Percentiles rank a stretch among this genome's conserved stretches.
phyloP scores from a whole-genome alignment of 208 protist genomes.

The Histomonas meleagridis region DNA sequence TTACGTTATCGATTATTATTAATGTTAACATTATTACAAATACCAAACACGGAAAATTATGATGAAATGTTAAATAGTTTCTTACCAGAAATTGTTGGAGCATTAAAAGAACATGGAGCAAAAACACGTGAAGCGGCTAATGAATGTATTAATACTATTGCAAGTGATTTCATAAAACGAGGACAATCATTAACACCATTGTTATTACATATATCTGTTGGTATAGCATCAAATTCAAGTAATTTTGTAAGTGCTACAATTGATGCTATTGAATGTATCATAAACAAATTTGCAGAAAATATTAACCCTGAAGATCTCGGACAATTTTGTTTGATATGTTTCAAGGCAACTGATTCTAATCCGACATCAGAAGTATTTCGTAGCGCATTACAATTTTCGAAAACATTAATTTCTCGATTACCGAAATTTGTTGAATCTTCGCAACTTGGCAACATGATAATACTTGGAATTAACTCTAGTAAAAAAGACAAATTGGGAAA shows the following conservation, averaged over 20 bases:
- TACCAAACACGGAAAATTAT: not conserved
- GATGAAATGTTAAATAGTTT: not conserved
- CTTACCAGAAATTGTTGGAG: constrained; percentile 15
- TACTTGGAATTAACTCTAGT: not conserved
- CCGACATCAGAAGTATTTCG: not conserved
- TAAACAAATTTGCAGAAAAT: not conserved
- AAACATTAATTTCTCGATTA: not conserved
- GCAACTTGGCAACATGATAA: not conserved
- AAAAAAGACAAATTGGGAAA: constrained; percentile 32
- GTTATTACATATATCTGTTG: too few species aligned
- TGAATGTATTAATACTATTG: not conserved
- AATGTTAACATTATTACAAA: not conserved
- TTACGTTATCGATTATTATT: not conserved
- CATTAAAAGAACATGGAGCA: not conserved
- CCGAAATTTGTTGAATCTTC: not conserved
- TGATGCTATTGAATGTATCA: not conserved
- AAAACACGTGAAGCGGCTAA: not conserved
- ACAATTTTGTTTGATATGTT: not conserved
- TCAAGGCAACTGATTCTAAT: not conserved
- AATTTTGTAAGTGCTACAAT: not conserved
- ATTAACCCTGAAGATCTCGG: not conserved
- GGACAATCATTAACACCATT: too few species aligned
- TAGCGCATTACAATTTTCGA: not conserved
- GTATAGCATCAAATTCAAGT: too few species aligned
- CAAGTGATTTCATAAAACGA: not conserved